Percentiles rank a stretch among this genome's conserved stretches.
Conservation (phyloP, 768 basidiomycete species). For the Rhodotorula graminis region DNA sequence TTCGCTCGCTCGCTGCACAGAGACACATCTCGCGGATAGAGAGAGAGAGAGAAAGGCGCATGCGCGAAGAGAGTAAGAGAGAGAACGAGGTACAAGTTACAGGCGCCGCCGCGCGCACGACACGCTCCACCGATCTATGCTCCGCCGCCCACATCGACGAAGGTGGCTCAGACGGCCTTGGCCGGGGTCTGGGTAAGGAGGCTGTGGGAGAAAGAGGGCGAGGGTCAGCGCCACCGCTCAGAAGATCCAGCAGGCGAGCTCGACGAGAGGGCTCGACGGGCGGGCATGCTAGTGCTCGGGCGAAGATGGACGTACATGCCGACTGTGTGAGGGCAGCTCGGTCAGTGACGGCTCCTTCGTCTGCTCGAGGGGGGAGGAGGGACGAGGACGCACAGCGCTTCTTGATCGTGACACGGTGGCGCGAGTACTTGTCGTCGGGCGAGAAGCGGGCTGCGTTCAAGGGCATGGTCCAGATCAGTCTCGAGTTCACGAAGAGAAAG, state of each 20-base stretch:
- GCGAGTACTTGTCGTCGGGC: conserved; percentile 97
- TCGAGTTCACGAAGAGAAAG: not conserved
- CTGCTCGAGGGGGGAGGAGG: conserved; percentile 39
- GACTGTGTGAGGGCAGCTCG: not conserved
- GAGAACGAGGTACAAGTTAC: not conserved
- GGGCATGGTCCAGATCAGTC: too few species aligned
- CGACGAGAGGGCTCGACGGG: not conserved
- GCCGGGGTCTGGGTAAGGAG: conserved; percentile 82
- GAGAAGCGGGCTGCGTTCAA: conserved; percentile 80
- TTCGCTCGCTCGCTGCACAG: too few species aligned
- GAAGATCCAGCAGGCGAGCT: not conserved
- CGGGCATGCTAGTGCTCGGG: not conserved
- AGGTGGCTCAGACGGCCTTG: conserved; percentile 66
- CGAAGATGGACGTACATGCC: conserved; percentile 4
- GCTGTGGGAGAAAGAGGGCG: conserved; percentile 52
- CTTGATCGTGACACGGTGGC: conserved; percentile 95
- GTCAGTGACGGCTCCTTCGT: not conserved
- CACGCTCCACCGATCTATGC: too few species aligned
- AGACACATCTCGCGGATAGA: too few species aligned
- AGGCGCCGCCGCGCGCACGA: too few species aligned
- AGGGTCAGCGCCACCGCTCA: not conserved
- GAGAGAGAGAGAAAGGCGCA: too few species aligned
- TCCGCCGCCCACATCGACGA: too few species aligned
- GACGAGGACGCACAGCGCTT: conserved; percentile 55
- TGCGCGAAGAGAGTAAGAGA: too few species aligned